These are phyloP conservation scores for Lignosus rhinocerotis DNA, from an alignment of 1,284 basidiomycete genomes.

Conservation along the genomic window DNA sequence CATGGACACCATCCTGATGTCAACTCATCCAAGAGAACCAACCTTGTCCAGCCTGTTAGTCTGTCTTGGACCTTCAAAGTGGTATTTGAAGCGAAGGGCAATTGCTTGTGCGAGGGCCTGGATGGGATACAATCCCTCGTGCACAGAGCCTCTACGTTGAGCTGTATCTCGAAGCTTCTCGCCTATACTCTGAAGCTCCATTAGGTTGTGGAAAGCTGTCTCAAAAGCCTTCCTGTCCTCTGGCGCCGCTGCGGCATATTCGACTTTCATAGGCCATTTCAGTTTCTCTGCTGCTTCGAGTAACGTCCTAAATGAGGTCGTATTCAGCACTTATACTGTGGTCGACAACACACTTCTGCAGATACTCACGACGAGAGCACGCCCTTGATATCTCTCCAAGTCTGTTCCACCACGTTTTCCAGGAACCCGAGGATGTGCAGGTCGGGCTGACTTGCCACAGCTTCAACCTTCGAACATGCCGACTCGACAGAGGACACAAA, in stretches of 20 bases:
- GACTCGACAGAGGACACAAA: constrained; percentile 53
- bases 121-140: constrained; percentile 67
- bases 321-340: constrained; percentile 11
- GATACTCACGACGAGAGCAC: constrained; percentile 59
- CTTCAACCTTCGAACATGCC: constrained; percentile 47
- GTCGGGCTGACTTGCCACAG: constrained; percentile 44
- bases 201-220: constrained; percentile 68
- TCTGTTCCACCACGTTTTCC: constrained; percentile 57
- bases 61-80: constrained; percentile 85
- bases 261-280: constrained; percentile 78
- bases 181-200: constrained; percentile 77
- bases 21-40: background rate
- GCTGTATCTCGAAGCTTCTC: constrained; percentile 42
- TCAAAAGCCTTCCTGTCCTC: constrained; percentile 69
- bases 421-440: constrained; percentile 62
- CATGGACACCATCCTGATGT: background rate
- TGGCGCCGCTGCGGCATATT: constrained; percentile 53
- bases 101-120: constrained; percentile 87
- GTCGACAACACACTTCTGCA: background rate
- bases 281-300: constrained; percentile 68
- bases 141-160: constrained; percentile 18
- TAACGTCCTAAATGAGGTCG: constrained; percentile 48
- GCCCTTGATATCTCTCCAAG: constrained; percentile 76
- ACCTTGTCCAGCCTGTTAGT: constrained; percentile 96
- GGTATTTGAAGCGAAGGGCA: constrained; percentile 89